Conservation (phyloP, 768 basidiomycete genomes). For the Kwoniella europaea region DNA sequence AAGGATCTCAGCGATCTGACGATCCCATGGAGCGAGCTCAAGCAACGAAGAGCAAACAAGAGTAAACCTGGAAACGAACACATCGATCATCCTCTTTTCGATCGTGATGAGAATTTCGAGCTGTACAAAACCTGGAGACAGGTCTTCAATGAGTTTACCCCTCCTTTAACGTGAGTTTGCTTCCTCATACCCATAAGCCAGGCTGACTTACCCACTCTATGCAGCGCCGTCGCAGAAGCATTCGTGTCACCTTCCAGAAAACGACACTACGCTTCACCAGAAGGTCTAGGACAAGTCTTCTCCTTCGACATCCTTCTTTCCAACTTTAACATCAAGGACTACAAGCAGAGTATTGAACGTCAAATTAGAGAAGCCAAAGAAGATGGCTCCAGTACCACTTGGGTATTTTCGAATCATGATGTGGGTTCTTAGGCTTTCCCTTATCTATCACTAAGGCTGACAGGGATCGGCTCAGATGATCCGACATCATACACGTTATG, state of each 20-base stretch:
- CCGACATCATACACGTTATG: slow-evolving; percentile 48
- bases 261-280: slow-evolving; percentile 38
- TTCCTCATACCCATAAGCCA: too few species aligned
- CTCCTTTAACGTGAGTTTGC: slow-evolving; percentile 43
- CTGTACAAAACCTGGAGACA: slow-evolving; percentile 47
- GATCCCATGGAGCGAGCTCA: slow-evolving; percentile 25
- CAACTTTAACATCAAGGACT: slow-evolving; percentile 31
- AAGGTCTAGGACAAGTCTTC: slow-evolving; percentile 48
- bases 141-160: slow-evolving; percentile 49
- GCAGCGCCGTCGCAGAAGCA: slow-evolving; percentile 45
- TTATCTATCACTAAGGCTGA: neutral
- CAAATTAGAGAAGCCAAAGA: slow-evolving; percentile 21
- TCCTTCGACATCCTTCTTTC: slow-evolving; percentile 47
- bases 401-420: slow-evolving; percentile 42
- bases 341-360: slow-evolving; percentile 32
- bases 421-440: neutral
- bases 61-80: slow-evolving; percentile 26
- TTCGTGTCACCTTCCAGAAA: slow-evolving; percentile 44
- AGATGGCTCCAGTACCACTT: slow-evolving; percentile 37
- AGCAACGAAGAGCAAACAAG: slow-evolving; percentile 22
- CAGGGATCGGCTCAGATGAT: slow-evolving; percentile 28
- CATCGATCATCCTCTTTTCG: slow-evolving; percentile 35
- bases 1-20: slow-evolving; percentile 39
- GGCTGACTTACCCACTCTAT: too few species aligned
- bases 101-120: slow-evolving; percentile 41